A percentile compares a stretch with the other conserved stretches of the same genome.
These are phyloP conservation scores for Candida tetrigidarum DNA, from an alignment of 1,139 yeast species.

Conservation along the genomic window DNA sequence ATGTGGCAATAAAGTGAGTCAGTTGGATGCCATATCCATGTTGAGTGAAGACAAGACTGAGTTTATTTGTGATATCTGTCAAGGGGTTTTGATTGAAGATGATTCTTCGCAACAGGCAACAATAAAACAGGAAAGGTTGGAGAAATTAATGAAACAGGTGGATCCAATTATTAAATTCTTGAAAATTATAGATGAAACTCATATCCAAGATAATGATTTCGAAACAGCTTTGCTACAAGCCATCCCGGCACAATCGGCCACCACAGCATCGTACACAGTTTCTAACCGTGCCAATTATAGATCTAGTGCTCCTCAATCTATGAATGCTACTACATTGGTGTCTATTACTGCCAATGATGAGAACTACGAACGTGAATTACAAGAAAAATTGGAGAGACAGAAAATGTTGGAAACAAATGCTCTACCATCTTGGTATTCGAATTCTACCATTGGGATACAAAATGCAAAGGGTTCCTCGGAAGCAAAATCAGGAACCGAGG, in stretches of 20 bases:
- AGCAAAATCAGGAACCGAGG: conserved; percentile 13
- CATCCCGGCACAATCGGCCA: conserved; percentile 80
- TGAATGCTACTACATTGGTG: conserved; percentile 78
- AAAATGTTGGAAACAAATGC: conserved; percentile 89
- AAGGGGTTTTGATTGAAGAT: conserved; percentile 78
- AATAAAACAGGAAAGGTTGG: conserved; percentile 80
- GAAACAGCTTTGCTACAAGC: conserved; percentile 79
- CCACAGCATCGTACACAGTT: conserved; percentile 64
- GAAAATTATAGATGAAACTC: conserved; percentile 83
- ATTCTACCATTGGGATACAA: conserved; percentile 77
- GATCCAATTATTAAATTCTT: conserved; percentile 86
- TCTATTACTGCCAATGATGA: conserved; percentile 93
- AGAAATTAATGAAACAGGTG: conserved; percentile 83
- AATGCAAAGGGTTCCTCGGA: conserved; percentile 25
- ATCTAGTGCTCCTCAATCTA: conserved; percentile 35
- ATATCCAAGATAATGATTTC: conserved; percentile 86
- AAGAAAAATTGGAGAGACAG: conserved; percentile 70
- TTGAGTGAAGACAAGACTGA: conserved; percentile 79
- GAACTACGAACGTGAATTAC: conserved; percentile 65
- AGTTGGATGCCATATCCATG: conserved; percentile 85
- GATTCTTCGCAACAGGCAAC: conserved; percentile 85
- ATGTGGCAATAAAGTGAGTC: conserved; percentile 80
- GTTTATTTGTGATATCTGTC: conserved; percentile 87
- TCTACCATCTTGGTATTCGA: conserved; percentile 94
- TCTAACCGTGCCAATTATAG: conserved; percentile 36